Evolutionary conservation across 1,139 yeast species (phyloP), one percentile per base, ranked within the genome.

Genomic region (Suhomyces bokatorum): DNA sequence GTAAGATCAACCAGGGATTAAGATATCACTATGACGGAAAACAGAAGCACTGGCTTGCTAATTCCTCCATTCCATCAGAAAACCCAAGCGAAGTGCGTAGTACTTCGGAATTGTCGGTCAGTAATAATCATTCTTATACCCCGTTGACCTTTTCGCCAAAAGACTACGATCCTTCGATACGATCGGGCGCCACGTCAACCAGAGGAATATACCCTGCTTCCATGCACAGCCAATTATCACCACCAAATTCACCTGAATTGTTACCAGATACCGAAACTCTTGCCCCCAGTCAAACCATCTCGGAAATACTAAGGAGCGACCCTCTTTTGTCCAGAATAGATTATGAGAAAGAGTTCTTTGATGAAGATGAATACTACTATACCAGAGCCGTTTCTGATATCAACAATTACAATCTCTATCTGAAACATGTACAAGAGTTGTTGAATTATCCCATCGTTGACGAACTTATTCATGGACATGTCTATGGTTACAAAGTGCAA

Each of bases 21-120:
- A 66, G 99, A 35, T 90, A 89, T 60, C 80, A 82, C 37, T 78
- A 81, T 44, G 87, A 88, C 40, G 97, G 97, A 0, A 77, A 79
- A 44, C 81, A 80, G 26, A 88, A 87, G 54, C 90, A 90, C 60
- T 93, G 98, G 98, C 66, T 93, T 7, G 86, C 88, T 0, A 69
- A 32, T 13, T 27, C 24, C 33, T 52, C 48, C 12, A 56, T 51
- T 30, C 13, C 11, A 7, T 13, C 30, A 6, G 52, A 53, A 37
- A 46, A 49, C 11, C 43, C 54, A 9, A 49, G 46, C 13, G 49
- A 49, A 2, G 48, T 64, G 11, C 56, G 56, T 35, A 64, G 69
- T 44, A 64, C 70, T 0, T 61, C 69, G 26, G 70, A 64, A 45
- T 52, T 58, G n/a, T 55, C 54, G 45, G 66, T 67, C 14, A 20